These are phyloP conservation scores for Elongisporangium undulatum DNA, from an alignment of 352 stramenopile genomes.

Conservation along the genomic window DNA sequence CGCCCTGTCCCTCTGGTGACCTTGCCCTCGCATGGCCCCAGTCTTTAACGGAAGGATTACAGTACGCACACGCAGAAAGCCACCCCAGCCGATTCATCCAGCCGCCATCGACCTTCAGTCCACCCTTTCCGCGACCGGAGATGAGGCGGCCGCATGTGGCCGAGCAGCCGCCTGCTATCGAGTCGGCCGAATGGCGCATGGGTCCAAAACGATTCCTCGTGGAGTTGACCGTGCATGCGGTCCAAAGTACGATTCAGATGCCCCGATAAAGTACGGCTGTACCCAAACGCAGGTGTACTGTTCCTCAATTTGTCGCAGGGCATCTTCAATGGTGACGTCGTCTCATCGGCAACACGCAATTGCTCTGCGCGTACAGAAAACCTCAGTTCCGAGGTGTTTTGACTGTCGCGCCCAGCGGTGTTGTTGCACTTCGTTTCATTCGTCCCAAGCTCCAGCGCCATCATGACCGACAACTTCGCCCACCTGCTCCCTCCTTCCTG, in stretches of 20 bases:
- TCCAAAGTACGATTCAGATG: not conserved
- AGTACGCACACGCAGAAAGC: not conserved
- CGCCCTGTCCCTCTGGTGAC: not conserved
- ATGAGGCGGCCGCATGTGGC: not conserved
- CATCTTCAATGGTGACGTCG: not conserved
- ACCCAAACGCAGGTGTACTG: not conserved
- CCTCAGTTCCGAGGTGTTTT: not conserved
- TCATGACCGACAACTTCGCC: constrained; percentile 38
- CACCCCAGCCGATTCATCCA: not conserved
- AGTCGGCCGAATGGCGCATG: not conserved
- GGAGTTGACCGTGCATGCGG: too few species aligned
- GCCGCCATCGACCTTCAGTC: not conserved
- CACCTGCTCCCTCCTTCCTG: constrained; percentile 72
- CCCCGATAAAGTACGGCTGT: not conserved
- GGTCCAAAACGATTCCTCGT: not conserved
- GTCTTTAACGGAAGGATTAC: not conserved
- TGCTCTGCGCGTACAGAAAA: not conserved
- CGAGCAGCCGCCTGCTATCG: not conserved
- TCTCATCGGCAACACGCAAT: not conserved
- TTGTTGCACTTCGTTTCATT: not conserved
- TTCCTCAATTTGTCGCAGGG: not conserved
- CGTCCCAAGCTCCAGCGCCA: not conserved
- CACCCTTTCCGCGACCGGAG: not conserved
- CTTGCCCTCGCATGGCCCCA: not conserved
- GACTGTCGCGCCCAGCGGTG: not conserved